phyloP scores from a whole-genome alignment of 2,329 filamentous ascomycete genomes.

The Arthrocladium fulminans region DNA sequence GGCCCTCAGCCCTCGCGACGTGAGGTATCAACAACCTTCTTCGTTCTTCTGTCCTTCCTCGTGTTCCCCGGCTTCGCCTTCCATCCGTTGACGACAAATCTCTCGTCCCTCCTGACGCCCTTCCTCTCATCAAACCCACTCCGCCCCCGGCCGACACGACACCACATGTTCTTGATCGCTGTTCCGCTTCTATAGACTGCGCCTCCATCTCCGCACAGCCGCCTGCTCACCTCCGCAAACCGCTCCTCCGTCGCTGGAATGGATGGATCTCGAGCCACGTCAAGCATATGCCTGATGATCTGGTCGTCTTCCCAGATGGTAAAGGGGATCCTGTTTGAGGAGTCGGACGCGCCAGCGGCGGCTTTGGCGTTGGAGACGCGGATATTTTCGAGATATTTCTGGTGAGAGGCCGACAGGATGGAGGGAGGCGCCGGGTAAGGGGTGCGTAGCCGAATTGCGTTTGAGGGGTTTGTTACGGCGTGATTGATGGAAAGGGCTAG shows the following conservation, averaged over 20 bases:
- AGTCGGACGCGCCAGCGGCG: background rate
- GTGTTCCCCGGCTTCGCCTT: background rate
- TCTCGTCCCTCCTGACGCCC: background rate
- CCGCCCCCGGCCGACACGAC: constrained; percentile 16
- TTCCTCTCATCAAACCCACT: constrained; percentile 18
- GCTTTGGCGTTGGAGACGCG: background rate
- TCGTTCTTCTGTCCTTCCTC: too few relatives aligned
- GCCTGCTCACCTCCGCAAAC: constrained; percentile 15
- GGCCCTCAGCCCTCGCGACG: background rate
- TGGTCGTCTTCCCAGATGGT: constrained; percentile 17
- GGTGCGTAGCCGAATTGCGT: background rate
- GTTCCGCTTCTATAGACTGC: constrained; percentile 3
- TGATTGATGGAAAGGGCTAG: constrained; percentile 3
- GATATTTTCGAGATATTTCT: background rate
- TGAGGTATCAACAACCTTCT: too few relatives aligned
- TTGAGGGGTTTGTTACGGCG: background rate
- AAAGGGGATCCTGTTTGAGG: constrained; percentile 8
- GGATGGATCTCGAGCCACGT: constrained; percentile 12
- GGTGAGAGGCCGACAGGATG: constrained; percentile 11
- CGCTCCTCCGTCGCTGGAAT: constrained; percentile 15
- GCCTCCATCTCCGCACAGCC: constrained; percentile 11
- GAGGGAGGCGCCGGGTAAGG: constrained; percentile 15
- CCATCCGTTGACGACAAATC: background rate
- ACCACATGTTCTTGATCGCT: constrained; percentile 22
- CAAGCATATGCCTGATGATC: constrained; percentile 19